These are phyloP conservation scores for Termitomyces sp. DNA, from an alignment of 768 basidiomycete species.

Conservation along the genomic window DNA sequence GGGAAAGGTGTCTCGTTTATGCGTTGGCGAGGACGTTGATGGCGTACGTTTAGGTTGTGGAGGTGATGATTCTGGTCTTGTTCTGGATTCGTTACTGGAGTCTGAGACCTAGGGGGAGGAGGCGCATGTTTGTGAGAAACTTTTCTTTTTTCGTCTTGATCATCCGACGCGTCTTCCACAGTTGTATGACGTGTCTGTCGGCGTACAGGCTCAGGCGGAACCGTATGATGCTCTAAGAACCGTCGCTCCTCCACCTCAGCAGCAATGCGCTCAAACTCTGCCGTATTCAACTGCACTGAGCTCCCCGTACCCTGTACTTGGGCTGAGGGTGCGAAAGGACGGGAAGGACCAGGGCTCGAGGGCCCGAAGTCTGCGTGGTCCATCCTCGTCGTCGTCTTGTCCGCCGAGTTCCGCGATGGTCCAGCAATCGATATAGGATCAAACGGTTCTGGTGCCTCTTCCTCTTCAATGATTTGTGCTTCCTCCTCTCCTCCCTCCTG, in stretches of 20 bases:
- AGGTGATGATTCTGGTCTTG: conserved; percentile 2
- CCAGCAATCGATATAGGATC: conserved; percentile 30
- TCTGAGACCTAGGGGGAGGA: background rate
- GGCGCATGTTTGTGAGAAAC: background rate
- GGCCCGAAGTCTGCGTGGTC: conserved; percentile 54
- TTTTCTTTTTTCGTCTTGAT: conserved; percentile 6
- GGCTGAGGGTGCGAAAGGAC: conserved; percentile 1
- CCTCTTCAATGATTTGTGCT: conserved; percentile 23
- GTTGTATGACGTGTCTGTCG: conserved; percentile 4
- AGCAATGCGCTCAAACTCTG: conserved; percentile 60
- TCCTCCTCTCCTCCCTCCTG: conserved; percentile 13
- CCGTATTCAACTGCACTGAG: conserved; percentile 40
- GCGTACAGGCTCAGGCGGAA: background rate
- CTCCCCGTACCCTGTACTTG: background rate
- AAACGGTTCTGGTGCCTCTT: conserved; percentile 31
- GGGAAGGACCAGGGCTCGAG: conserved; percentile 19
- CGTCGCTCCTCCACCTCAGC: conserved; percentile 46
- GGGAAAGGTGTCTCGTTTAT: conserved; percentile 64
- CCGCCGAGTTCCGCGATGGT: conserved; percentile 28
- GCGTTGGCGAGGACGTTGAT: background rate
- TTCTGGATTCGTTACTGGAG: background rate
- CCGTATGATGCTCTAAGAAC: conserved; percentile 1
- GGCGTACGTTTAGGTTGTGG: background rate
- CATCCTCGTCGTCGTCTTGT: conserved; percentile 51
- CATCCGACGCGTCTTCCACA: conserved; percentile 13